Evolutionary conservation across 768 basidiomycete genomes (phyloP).

Genomic region (Russula foetens): DNA sequence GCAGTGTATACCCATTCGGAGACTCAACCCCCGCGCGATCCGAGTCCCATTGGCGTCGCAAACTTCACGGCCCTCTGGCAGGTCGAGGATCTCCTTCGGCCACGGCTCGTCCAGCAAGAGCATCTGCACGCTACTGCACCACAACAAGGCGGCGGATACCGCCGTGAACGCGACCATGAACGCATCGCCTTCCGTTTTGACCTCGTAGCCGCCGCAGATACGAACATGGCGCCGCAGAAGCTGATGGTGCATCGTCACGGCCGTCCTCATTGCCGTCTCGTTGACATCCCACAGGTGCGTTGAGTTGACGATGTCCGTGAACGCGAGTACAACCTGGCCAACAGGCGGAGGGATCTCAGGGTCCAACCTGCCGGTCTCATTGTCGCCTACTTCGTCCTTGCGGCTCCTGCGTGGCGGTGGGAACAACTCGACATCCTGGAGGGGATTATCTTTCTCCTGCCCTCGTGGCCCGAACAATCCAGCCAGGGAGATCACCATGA

Average conservation of each 20-base stretch:
- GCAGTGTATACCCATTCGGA: constrained; percentile 97
- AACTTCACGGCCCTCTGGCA: constrained; percentile 81
- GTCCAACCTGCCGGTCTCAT: constrained; percentile 53
- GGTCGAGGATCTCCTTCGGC: constrained; percentile 91
- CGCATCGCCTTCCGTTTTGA: constrained; percentile 98
- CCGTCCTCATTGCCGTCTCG: constrained; percentile 80
- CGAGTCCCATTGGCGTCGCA: constrained; percentile 55
- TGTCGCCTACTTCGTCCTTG: constrained; percentile 49
- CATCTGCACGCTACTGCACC: constrained; percentile 81
- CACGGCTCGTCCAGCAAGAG: constrained; percentile 76
- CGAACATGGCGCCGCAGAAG: constrained; percentile 80
- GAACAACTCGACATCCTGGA: constrained; percentile 35
- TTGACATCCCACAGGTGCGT: constrained; percentile 96
- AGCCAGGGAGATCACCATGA: constrained; percentile 87
- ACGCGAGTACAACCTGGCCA: constrained; percentile 87
- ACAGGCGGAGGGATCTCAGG: constrained; percentile 77
- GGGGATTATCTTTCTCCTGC: constrained; percentile 38
- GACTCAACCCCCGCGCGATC: constrained; percentile 81
- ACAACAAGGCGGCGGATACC: constrained; percentile 78
- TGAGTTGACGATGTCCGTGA: constrained; percentile 97
- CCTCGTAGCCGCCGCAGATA: constrained; percentile 92
- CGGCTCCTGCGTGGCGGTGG: constrained; percentile 25
- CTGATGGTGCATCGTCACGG: constrained; percentile 84
- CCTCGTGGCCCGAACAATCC: constrained; percentile 59
- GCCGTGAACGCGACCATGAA: constrained; percentile 99